Base-by-base conservation (phyloP, 176 grass and related monocot genomes). In the Carex scoparia region DNA sequence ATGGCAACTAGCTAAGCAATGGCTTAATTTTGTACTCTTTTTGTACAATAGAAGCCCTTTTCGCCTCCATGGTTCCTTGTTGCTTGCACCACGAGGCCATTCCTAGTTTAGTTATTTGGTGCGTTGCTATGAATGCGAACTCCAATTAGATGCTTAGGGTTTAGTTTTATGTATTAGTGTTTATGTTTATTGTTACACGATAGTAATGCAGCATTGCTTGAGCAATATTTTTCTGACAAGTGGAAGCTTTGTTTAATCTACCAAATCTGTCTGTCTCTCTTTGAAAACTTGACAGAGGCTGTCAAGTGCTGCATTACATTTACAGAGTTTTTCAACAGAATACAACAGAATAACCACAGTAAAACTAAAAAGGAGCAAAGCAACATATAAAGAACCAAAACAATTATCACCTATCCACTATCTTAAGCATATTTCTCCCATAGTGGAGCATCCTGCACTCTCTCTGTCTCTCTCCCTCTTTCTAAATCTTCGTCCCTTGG, bases 111-210 rank as follows among this genome's bases (percentile, higher is more conserved):
- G 31, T 0, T 81, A 23, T 8, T 81, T 31, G 59, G 57, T 60
- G 37, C 27, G 27, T 35, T 48, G 51, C 9, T 23, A 7, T 58
- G 13, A 81, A 56, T 62, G n/a, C 28, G 33, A 11, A 81, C n/a
- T 64, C 12, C 7, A 10, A 81, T 31, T 16, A 61, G 5, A 80
- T 62, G 56, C 42, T 51, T 58, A 58, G 53, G 6, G 58, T 58
- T 79, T 79, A 32, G 53, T 79, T 79, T 44, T 10, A 44, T 78
- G 28, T 57, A 57, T 78, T 79, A 37, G 74, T n/a, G 37, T 32
- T n/a, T 70, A 10, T 70, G 7, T 42, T 69, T 69, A 57, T 56
- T 57, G 1, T 79, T 58, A 57, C 58, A 57, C 7, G 28, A 56
- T 28, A 56, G 51, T 55, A 57, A 14, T 79, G 74, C 27, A 35